Percentiles rank a stretch among this genome's conserved stretches.
Conservation (phyloP, 352 stramenopile genomes). For the Phytopythium boreale region DNA sequence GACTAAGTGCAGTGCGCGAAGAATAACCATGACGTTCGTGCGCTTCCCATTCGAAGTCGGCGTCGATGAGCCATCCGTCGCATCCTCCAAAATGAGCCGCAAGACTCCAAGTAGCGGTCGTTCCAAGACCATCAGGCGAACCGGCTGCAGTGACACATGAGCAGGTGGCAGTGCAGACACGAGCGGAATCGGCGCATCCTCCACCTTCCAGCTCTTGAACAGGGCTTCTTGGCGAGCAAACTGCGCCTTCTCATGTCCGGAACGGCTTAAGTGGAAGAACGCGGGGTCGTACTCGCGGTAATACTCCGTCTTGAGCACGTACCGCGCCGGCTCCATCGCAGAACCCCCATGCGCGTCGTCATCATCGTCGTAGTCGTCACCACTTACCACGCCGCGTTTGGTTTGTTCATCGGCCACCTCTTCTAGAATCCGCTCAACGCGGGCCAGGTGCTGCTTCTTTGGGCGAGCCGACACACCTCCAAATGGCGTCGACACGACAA, state of each 20-base stretch:
- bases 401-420: slow-evolving; percentile 73
- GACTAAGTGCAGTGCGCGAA: slow-evolving; percentile 63
- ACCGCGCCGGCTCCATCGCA: slow-evolving; percentile 73
- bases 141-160: slow-evolving; percentile 45
- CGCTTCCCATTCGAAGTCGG: slow-evolving; percentile 27
- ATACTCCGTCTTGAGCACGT: slow-evolving; percentile 74
- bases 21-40: slow-evolving; percentile 66
- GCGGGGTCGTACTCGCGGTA: slow-evolving; percentile 79
- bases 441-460: slow-evolving; percentile 62
- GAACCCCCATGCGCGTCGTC: slow-evolving; percentile 30
- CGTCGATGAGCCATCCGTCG: slow-evolving; percentile 13
- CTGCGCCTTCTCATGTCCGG: slow-evolving; percentile 77
- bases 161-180: slow-evolving; percentile 52
- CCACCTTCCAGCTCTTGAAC: slow-evolving; percentile 77
- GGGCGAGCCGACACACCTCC: slow-evolving; percentile 56
- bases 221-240: slow-evolving; percentile 76
- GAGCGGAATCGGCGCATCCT: slow-evolving; percentile 64
- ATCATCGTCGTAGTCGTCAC: slow-evolving; percentile 25
- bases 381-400: slow-evolving; percentile 32
- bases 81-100: slow-evolving; percentile 65
- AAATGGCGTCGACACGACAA: slow-evolving; percentile 68
- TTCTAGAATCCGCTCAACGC: slow-evolving; percentile 60
- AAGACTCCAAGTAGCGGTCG: slow-evolving; percentile 63
- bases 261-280: slow-evolving; percentile 76
- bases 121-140: slow-evolving; percentile 62